Evolutionary conservation across 768 basidiomycete genomes (phyloP).

Genomic region (Filobasidium floriforme): DNA sequence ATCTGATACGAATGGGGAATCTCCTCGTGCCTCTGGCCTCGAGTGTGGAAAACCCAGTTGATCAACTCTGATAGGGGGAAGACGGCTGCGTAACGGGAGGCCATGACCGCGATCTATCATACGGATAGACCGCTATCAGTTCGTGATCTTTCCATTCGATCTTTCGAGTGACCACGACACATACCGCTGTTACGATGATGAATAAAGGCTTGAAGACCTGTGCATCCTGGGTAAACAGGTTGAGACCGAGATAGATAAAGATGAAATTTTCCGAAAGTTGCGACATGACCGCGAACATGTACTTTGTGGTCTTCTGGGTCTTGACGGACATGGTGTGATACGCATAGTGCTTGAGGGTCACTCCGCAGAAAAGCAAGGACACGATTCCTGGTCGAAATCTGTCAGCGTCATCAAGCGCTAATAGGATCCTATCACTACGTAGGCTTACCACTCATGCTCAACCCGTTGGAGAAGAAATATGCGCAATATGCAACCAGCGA

Average conservation of each 20-base stretch:
- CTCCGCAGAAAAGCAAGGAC: conserved; percentile 94
- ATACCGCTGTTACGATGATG: conserved; percentile 74
- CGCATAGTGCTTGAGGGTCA: conserved; percentile 99
- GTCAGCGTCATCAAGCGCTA: conserved; percentile 27
- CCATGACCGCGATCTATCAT: conserved; percentile 67
- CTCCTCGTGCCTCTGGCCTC: conserved; percentile 80
- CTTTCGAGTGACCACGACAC: conserved; percentile 21
- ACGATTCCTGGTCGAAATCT: conserved; percentile 61
- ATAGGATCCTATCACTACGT: not conserved
- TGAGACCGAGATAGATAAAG: conserved; percentile 95
- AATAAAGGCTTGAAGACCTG: conserved; percentile 93
- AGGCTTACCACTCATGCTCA: conserved; percentile 60
- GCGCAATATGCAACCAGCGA: conserved; percentile 89
- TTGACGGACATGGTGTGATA: conserved; percentile 97
- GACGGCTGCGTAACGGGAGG: conserved; percentile 90
- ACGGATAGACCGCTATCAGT: not conserved
- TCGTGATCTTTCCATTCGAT: not conserved
- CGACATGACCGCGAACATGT: conserved; percentile 88
- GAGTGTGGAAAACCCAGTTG: conserved; percentile 81
- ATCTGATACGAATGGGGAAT: conserved; percentile 96
- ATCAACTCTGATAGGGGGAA: conserved; percentile 91
- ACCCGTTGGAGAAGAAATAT: conserved; percentile 97
- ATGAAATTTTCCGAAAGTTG: conserved; percentile 98
- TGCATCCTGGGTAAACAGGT: conserved; percentile 84
- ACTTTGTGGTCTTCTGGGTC: conserved; percentile 88